Percentiles rank a stretch among this genome's conserved stretches.
Evolutionary conservation across 179 eudicot genomes (phyloP).

Genomic region (Heliamphora pulchella): DNA sequence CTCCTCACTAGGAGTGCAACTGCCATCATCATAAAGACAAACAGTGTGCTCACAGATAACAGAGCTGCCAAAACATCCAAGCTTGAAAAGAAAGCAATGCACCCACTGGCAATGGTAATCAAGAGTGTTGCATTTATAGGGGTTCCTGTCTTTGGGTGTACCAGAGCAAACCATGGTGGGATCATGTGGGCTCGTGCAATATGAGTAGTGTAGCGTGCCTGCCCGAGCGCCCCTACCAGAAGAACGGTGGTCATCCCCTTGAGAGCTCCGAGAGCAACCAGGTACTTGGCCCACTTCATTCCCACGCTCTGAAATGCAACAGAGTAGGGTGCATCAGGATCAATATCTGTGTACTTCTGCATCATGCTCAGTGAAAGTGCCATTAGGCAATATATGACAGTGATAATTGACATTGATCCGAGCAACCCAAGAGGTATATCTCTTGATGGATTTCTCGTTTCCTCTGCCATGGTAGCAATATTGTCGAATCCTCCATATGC

Average conservation of each 20-base stretch:
- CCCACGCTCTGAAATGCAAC: conserved; percentile 37
- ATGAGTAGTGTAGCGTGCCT: conserved; percentile 44
- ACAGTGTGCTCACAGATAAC: conserved; percentile 35
- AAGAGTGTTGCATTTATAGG: conserved; percentile 31
- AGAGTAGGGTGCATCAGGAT: conserved; percentile 37
- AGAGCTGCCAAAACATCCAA: conserved; percentile 24
- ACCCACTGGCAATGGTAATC: conserved; percentile 23
- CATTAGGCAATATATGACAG: conserved; percentile 40
- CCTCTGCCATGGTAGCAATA: conserved; percentile 50
- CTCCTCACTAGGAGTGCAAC: conserved; percentile 39
- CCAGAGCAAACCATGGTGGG: conserved; percentile 33
- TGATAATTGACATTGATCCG: conserved; percentile 42
- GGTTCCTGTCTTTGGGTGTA: conserved; percentile 31
- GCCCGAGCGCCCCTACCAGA: conserved; percentile 37
- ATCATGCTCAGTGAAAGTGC: conserved; percentile 39
- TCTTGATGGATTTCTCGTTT: conserved; percentile 38
- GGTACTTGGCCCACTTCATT: conserved; percentile 45
- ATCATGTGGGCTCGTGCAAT: conserved; percentile 34
- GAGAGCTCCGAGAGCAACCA: conserved; percentile 51
- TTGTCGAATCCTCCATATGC: conserved; percentile 48
- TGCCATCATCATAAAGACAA: conserved; percentile 41
- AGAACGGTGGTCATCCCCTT: conserved; percentile 58
- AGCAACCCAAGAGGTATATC: conserved; percentile 52
- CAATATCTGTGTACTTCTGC: conserved; percentile 40
- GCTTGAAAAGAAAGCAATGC: conserved; percentile 36